Percentiles rank a stretch among this genome's conserved stretches.
Conservation (phyloP, 2,329 filamentous ascomycete species). For the Mycogone perniciosa region DNA sequence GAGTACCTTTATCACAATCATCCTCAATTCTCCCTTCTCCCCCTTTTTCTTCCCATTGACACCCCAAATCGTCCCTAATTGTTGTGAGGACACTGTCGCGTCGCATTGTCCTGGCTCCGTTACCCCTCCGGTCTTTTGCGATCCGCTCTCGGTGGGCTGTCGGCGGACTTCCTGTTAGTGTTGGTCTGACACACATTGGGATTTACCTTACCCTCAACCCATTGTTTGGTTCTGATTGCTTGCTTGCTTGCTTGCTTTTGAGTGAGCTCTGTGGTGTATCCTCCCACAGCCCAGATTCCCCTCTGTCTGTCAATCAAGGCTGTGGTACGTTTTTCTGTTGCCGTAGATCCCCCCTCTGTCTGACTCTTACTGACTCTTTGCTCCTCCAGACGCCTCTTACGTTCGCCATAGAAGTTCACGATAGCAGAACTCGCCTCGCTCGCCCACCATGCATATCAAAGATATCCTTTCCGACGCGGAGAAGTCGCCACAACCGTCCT, state of each 20-base stretch:
- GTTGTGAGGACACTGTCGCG: not conserved
- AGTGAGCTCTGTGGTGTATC: too few relatives aligned
- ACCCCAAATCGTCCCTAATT: not conserved
- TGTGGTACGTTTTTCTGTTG: too few relatives aligned
- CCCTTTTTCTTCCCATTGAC: not conserved
- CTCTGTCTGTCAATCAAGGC: too few relatives aligned
- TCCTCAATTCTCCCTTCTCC: too few relatives aligned
- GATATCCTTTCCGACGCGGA: conserved; percentile 82
- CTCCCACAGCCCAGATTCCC: too few relatives aligned
- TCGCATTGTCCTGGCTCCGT: not conserved
- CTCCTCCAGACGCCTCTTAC: not conserved
- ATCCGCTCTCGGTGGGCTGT: conserved; percentile 11
- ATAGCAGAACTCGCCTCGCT: not conserved
- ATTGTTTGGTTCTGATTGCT: not conserved
- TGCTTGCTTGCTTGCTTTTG: not conserved
- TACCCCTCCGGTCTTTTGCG: conserved; percentile 4
- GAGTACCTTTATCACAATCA: too few relatives aligned
- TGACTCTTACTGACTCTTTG: not conserved
- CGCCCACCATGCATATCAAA: conserved; percentile 80
- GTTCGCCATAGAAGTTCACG: not conserved
- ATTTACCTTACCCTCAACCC: not conserved
- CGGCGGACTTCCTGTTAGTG: not conserved
- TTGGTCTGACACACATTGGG: not conserved
- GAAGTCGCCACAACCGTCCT: conserved; percentile 72
- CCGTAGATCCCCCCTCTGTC: not conserved